phyloP scores from a whole-genome alignment of 2,329 filamentous ascomycete genomes.

The Claviceps purpurea region DNA sequence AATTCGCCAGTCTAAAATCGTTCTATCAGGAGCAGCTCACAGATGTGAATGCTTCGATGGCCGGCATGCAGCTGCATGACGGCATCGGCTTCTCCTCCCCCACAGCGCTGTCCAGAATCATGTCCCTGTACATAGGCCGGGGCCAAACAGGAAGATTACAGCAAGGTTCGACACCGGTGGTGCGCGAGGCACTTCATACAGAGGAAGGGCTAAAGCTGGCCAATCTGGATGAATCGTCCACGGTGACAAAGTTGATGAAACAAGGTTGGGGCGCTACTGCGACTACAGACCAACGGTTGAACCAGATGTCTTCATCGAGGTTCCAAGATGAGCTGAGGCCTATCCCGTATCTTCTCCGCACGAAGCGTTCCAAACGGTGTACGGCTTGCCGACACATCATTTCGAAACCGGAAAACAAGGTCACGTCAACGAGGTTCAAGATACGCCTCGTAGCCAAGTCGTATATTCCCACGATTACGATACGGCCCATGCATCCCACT shows the following conservation, averaged over 20 bases:
- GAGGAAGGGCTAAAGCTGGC: constrained; percentile 60
- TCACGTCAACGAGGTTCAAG: constrained; percentile 77
- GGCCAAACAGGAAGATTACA: constrained; percentile 49
- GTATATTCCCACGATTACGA: constrained; percentile 72
- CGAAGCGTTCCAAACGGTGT: constrained; percentile 89
- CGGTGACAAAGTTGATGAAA: constrained; percentile 45
- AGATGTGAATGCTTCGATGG: constrained; percentile 40
- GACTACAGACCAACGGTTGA: constrained; percentile 33
- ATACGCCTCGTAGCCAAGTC: constrained; percentile 81
- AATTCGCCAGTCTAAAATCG: constrained; percentile 59
- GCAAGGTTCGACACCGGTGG: constrained; percentile 53
- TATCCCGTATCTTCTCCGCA: constrained; percentile 68
- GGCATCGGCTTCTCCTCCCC: constrained; percentile 55
- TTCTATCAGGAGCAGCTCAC: constrained; percentile 76
- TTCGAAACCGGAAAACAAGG: constrained; percentile 84
- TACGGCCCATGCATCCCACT: constrained; percentile 45
- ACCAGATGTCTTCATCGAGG: constrained; percentile 39
- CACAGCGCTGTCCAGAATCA: constrained; percentile 71
- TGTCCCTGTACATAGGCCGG: constrained; percentile 72
- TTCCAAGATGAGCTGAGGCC: constrained; percentile 69
- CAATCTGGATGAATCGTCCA: constrained; percentile 45
- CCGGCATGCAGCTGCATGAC: constrained; percentile 28
- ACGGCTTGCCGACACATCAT: constrained; percentile 88
- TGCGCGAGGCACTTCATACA: constrained; percentile 63
- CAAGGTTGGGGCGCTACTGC: constrained; percentile 52